Percentiles rank a stretch among this genome's conserved stretches.
These are phyloP conservation scores for Ceratocystis cacaofunesta DNA, from an alignment of 2,329 filamentous ascomycete genomes.

Conservation along the genomic window DNA sequence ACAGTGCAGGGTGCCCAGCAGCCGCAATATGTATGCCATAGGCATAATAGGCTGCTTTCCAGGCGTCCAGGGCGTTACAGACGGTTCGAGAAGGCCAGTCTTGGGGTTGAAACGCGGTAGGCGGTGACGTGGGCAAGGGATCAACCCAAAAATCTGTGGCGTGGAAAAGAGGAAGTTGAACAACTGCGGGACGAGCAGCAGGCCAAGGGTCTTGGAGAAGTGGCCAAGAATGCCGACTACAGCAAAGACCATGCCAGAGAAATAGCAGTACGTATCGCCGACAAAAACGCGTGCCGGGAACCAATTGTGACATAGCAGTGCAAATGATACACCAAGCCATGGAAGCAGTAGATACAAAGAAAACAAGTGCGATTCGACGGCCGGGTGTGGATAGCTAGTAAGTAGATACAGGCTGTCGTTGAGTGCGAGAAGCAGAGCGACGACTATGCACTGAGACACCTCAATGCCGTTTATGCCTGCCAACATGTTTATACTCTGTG, in stretches of 20 bases:
- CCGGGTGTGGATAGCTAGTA: conserved; percentile 74
- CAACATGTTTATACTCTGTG: conserved; percentile 99
- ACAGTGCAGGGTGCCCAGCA: conserved; percentile 54
- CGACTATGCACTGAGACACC: conserved; percentile 82
- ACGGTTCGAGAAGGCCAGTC: conserved; percentile 74
- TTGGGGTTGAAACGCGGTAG: conserved; percentile 77
- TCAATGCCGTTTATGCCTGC: conserved; percentile 98
- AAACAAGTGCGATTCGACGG: conserved; percentile 90
- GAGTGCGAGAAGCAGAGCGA: conserved; percentile 65
- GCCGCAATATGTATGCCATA: conserved; percentile 47
- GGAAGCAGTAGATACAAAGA: conserved; percentile 88
- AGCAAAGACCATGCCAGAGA: conserved; percentile 97
- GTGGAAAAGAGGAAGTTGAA: conserved; percentile 93
- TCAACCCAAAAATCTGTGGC: conserved; percentile 76
- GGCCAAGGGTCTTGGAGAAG: conserved; percentile 89
- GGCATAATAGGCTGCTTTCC: conserved; percentile 52
- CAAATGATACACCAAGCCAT: conserved; percentile 81
- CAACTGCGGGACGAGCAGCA: conserved; percentile 83
- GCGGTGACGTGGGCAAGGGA: conserved; percentile 86
- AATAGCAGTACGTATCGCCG: conserved; percentile 98
- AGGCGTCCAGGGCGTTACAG: conserved; percentile 57
- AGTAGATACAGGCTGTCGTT: conserved; percentile 85
- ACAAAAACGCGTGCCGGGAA: conserved; percentile 92
- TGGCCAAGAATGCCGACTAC: conserved; percentile 93
- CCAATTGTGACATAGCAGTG: conserved; percentile 84